Conservation (phyloP, 2,329 filamentous ascomycete species). For the Clarireedia paspali region DNA sequence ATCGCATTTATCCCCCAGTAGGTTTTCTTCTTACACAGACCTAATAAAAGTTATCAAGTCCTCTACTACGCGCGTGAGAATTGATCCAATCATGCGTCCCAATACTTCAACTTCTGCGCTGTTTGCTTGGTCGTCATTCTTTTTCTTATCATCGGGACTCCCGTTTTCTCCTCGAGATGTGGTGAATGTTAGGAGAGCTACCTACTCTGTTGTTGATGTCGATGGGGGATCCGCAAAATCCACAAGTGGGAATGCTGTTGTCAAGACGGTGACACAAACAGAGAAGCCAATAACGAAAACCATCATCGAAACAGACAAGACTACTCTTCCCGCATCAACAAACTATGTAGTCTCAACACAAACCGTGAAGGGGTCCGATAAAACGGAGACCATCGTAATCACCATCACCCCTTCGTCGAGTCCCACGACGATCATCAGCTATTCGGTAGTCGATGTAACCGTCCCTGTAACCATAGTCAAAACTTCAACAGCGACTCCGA, state of each 20-base stretch:
- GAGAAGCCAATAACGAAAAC: constrained; percentile 19
- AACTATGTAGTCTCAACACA: constrained; percentile 15
- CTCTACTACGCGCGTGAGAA: too few species aligned
- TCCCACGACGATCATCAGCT: constrained; percentile 20
- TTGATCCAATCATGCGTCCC: constrained; percentile 20
- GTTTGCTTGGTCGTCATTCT: constrained; percentile 23
- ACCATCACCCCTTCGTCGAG: constrained; percentile 20
- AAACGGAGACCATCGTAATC: constrained; percentile 20
- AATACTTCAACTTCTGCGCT: constrained; percentile 18
- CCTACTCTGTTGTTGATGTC: constrained; percentile 31
- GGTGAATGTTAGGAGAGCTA: constrained; percentile 18
- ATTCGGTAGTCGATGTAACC: constrained; percentile 26
- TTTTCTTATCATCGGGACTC: constrained; percentile 18
- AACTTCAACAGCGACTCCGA: constrained; percentile 6
- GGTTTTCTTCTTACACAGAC: too few species aligned
- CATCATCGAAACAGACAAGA: constrained; percentile 20
- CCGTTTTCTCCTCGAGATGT: constrained; percentile 18
- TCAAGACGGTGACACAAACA: constrained; percentile 21
- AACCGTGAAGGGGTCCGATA: constrained; percentile 21
- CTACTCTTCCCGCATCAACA: constrained; percentile 17
- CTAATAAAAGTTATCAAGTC: too few species aligned
- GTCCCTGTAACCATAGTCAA: constrained; percentile 15
- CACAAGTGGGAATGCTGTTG: constrained; percentile 6
- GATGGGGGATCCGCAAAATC: constrained; percentile 25
- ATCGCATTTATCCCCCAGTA: too few species aligned